Evolutionary conservation across 2,329 filamentous ascomycete species (phyloP), one percentile per base, ranked within the genome.

Genomic region (Penicillium sp.): DNA sequence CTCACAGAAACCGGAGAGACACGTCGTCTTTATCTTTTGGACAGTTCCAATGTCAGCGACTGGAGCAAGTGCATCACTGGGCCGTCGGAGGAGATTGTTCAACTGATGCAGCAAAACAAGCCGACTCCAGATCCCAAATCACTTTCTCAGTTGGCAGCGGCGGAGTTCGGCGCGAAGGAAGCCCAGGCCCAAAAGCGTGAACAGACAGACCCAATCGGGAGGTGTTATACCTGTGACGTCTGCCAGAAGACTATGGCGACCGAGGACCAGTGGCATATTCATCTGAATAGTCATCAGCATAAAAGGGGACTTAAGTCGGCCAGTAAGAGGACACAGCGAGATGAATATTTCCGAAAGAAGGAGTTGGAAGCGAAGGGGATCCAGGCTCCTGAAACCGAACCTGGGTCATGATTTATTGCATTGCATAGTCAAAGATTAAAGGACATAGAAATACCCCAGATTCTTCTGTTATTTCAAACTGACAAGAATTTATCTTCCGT

Each of bases 11-110:
- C 83, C 35, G 79, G 75, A 2, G 74, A 79, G 16, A 74, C 78
- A 49, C 72, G 82, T 22, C 83, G 78, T 35, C 77, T 97, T 1
- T 97, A 89, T 70, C 75, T 97, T 2, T 75, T 97, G 1, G 90
- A 99, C 73, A 89, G 89, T 60, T 91, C 88, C 2, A 81, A 94
- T 62, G 77, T 87, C 2, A 67, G 78, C 0, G 68, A 74, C 1
- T 97, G 90, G 81, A 65, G 80, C 0, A 70, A 79, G 0, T 76
- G 80, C n/a, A 90, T 97, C 2, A 79, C 85, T 1, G 74, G 79
- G 2, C 86, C 86, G 2, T 92, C 90, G 0, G 76, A 83, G 1
- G 70, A 77, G 1, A 74, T 97, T 29, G 82, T 87, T 0, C 69
- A 77, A 13, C 70, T 76, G 0, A 95, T 95, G 65, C 79, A 97